Conservation (phyloP, 148 eudicot species). For the Heliamphora exappendiculata region DNA sequence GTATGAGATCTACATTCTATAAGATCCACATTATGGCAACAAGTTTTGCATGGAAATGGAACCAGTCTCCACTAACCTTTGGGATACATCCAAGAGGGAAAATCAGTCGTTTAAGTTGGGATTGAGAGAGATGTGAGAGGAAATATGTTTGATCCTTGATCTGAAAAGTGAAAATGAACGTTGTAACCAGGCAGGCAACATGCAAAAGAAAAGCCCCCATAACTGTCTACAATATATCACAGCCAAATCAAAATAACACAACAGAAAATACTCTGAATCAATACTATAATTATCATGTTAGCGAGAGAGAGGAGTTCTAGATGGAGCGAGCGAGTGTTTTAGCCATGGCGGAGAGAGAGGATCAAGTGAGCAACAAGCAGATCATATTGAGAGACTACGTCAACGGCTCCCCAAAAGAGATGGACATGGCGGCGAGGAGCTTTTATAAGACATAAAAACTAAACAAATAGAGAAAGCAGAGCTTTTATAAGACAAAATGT, state of each 20-base stretch:
- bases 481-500: too few relatives aligned
- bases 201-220: not conserved
- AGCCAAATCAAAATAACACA: not conserved
- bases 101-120: conserved; percentile 71
- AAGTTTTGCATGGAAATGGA: not conserved
- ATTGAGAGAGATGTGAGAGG: conserved; percentile 86
- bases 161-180: conserved; percentile 30
- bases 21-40: not conserved
- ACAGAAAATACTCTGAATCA: not conserved
- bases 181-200: not conserved
- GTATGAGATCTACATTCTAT: not conserved
- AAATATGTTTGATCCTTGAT: conserved; percentile 98
- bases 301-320: conserved; percentile 4
- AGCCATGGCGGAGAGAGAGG: conserved; percentile 9
- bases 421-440: conserved; percentile 14
- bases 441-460: too few relatives aligned
- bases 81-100: conserved; percentile 82
- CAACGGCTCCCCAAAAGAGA: conserved; percentile 19
- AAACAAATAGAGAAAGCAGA: too few relatives aligned
- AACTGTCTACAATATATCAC: not conserved
- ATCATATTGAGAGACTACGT: conserved; percentile 20
- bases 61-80: conserved; percentile 47
- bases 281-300: not conserved
- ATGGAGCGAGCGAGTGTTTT: not conserved
- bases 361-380: conserved; percentile 25